phyloP scores from a whole-genome alignment of 2,329 filamentous ascomycete species.

The Colletotrichum destructivum region DNA sequence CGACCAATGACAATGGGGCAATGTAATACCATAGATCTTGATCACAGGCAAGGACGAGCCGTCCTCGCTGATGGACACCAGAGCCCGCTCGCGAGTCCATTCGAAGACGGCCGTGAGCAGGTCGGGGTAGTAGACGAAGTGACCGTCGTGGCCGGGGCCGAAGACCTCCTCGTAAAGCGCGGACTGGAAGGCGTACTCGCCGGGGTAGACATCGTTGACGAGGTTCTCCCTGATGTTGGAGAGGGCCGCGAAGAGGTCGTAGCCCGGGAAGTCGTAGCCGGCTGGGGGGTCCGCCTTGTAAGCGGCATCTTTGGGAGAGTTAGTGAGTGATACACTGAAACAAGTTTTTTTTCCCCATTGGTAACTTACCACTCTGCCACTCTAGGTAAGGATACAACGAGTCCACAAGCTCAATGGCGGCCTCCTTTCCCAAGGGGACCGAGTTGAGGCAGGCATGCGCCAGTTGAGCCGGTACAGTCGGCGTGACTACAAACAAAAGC shows the following conservation, averaged over 20 bases:
- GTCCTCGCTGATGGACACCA: conserved; percentile 59
- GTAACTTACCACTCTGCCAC: conserved; percentile 55
- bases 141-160: conserved; percentile 58
- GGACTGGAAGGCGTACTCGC: conserved; percentile 58
- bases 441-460: conserved; percentile 59
- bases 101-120: conserved; percentile 55
- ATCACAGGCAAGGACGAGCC: conserved; percentile 58
- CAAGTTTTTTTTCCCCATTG: too few relatives aligned
- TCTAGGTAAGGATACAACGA: conserved; percentile 58
- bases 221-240: conserved; percentile 52
- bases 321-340: not conserved
- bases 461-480: conserved; percentile 52
- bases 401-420: conserved; percentile 56
- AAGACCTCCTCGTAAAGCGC: conserved; percentile 57
- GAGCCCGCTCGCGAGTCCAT: conserved; percentile 53
- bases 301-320: conserved; percentile 51
- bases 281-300: conserved; percentile 67
- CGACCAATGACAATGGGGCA: not conserved
- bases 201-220: conserved; percentile 52
- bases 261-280: conserved; percentile 62
- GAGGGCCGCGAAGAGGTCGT: conserved; percentile 56
- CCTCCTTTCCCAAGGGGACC: conserved; percentile 57
- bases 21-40: conserved; percentile 59
- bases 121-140: conserved; percentile 59
- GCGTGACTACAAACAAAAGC: not conserved